Conservation (phyloP, 208 protist species). For the Leptomonas pyrrhocoris region DNA sequence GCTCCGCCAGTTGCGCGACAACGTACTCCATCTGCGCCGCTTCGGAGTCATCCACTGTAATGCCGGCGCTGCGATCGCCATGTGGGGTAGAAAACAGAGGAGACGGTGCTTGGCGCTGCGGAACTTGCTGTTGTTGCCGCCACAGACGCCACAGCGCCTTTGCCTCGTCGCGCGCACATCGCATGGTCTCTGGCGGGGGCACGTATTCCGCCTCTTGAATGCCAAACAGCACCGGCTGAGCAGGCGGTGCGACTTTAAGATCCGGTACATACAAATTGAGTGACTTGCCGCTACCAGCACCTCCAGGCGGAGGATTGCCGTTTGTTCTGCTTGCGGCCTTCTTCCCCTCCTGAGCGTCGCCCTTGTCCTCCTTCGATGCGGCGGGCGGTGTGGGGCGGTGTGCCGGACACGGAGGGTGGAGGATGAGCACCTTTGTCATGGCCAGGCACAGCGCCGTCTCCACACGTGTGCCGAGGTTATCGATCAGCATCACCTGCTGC, state of each 20-base stretch:
- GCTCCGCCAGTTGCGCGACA: slow-evolving; percentile 12
- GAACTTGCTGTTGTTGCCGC: slow-evolving; percentile 13
- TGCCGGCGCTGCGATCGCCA: background rate
- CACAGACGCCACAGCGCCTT: slow-evolving; percentile 23
- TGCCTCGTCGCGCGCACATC: slow-evolving; percentile 18
- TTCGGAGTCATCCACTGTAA: background rate
- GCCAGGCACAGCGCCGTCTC: slow-evolving; percentile 40
- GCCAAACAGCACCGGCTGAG: slow-evolving; percentile 23
- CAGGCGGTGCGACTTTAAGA: slow-evolving; percentile 5
- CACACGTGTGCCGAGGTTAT: slow-evolving; percentile 43
- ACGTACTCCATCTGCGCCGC: slow-evolving; percentile 15
- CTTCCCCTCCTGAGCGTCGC: background rate
- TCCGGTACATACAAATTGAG: slow-evolving; percentile 19
- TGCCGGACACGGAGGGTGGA: slow-evolving; percentile 5
- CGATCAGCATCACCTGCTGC: slow-evolving; percentile 59
- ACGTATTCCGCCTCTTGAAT: slow-evolving; percentile 37
- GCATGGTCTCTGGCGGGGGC: slow-evolving; percentile 32
- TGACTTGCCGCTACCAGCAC: background rate
- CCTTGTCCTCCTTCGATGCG: background rate
- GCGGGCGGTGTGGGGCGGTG: background rate
- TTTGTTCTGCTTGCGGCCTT: background rate
- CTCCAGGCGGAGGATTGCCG: background rate
- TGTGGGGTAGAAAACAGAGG: background rate
- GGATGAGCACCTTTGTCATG: slow-evolving; percentile 27
- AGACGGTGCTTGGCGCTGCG: background rate